Evolutionary conservation across 805 yeast genomes (phyloP).

Genomic region (Ogataea naganishii): DNA sequence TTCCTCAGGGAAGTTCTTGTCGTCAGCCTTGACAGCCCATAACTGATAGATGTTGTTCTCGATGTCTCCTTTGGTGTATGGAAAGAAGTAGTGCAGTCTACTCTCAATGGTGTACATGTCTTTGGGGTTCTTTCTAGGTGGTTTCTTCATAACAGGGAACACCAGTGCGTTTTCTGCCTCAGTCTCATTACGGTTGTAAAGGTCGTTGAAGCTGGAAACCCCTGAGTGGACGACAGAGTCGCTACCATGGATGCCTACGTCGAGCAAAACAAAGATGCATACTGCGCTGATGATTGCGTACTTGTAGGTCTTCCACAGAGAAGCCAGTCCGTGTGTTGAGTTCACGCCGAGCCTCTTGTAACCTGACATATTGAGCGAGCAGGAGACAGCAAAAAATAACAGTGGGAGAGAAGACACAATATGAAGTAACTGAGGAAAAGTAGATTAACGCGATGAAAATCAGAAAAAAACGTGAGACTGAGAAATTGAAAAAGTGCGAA

Average conservation of each 20-base stretch:
- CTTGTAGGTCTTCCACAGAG: constrained; percentile 14
- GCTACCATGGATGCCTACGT: constrained; percentile 5
- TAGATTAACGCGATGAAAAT: too few relatives aligned
- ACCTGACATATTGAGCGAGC: too few relatives aligned
- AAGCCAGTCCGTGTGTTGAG: too few relatives aligned
- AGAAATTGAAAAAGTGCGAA: too few relatives aligned
- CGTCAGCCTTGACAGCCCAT: constrained; percentile 19
- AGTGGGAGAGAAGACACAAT: too few relatives aligned
- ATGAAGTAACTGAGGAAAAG: too few relatives aligned
- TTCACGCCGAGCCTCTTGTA: too few relatives aligned
- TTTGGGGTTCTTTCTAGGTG: constrained; percentile 19
- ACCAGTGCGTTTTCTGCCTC: too few relatives aligned
- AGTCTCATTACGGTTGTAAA: background rate
- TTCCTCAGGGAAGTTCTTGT: constrained; percentile 17
- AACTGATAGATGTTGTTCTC: constrained; percentile 23
- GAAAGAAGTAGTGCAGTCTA: constrained; percentile 20
- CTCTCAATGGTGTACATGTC: constrained; percentile 21
- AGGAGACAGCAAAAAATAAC: too few relatives aligned
- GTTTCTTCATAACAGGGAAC: constrained; percentile 6
- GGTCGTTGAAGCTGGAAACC: constrained; percentile 1
- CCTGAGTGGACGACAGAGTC: background rate
- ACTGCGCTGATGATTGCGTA: constrained; percentile 12
- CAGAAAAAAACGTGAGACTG: too few relatives aligned
- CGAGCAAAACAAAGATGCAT: constrained; percentile 14
- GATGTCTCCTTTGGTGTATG: constrained; percentile 17